Base-by-base conservation (phyloP, 2,329 filamentous ascomycete species). In the Fusarium xyrophilum region DNA sequence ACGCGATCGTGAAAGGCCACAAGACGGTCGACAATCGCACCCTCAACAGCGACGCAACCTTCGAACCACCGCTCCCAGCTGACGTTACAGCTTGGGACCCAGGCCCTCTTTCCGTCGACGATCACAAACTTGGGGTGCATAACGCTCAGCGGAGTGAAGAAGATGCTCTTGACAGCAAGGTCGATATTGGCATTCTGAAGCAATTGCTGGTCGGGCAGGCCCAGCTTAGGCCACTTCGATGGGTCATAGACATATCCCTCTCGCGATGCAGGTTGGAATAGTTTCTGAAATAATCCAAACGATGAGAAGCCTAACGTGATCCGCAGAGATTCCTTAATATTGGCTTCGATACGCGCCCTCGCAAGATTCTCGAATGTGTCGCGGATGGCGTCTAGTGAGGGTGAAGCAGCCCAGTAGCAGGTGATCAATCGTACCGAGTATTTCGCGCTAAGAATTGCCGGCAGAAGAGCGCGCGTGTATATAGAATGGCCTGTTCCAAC, bases 31-130 rank as follows among this genome's bases (percentile, higher is more conserved):
- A 93, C 87, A 1, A 90, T 82, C 0, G 83, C 81, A 0, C 91
- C 92, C 10, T 82, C 82, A 14, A 95, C 78, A 56, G 88, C 87
- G 6, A 95, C 80, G 58, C 89, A 92, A 0, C 90, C 91, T 76
- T 96, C 93, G 28, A 95, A 89, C 93, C 93, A 96, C n/a, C 87
- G 79, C 77, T 96, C 93, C 91, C 91, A 96, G 73, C 91, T 93
- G 7, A 96, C 87, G 71, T 96, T 96, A 77, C 91, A 94, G 71
- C 90, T 93, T 0, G 92, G 92, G 13, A 96, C 77, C 72, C 90
- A 89, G 0, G 90, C 90, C 5, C 80, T 83, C 33, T 81, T 77
- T 1, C 89, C 84, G 75, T 96, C 93, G 2, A 95, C 78, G 17
- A 96, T 83, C 38, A 95, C 83, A 70, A 92, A 95, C 73, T 96